Conservation (phyloP, 768 basidiomycete genomes). For the Royoungia palumana region DNA sequence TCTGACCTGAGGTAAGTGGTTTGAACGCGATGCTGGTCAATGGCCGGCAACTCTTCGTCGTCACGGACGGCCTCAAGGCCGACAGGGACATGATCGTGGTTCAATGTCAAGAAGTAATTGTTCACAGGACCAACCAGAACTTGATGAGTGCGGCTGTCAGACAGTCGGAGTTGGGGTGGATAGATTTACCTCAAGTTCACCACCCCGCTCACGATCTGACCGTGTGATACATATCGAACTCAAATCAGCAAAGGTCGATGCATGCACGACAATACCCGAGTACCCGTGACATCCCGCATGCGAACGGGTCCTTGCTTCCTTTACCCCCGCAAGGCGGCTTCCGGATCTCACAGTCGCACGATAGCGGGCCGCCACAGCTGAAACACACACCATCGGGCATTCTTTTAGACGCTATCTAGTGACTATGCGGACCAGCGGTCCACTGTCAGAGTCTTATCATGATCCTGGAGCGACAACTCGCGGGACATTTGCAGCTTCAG, state of each 20-base stretch:
- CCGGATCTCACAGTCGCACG: conserved; percentile 12
- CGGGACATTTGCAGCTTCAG: too few relatives aligned
- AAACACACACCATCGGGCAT: too few relatives aligned
- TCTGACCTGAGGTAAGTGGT: conserved; percentile 25
- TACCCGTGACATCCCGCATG: conserved; percentile 16
- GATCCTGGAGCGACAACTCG: too few relatives aligned
- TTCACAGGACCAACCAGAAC: conserved; percentile 12
- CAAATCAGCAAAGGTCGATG: not conserved
- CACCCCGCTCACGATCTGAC: conserved; percentile 8
- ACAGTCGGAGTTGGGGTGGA: conserved; percentile 3
- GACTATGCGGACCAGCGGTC: too few relatives aligned
- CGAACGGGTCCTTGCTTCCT: not conserved
- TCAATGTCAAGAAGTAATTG: conserved; percentile 23
- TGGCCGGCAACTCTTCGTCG: conserved; percentile 22
- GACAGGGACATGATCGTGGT: conserved; percentile 29
- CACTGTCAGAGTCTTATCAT: too few relatives aligned
- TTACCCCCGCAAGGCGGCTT: conserved; percentile 2
- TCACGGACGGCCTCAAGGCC: conserved; percentile 29
- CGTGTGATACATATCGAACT: conserved; percentile 4
- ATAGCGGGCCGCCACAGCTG: not conserved
- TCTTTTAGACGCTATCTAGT: too few relatives aligned
- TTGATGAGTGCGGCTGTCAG: not conserved
- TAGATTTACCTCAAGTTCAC: conserved; percentile 2
- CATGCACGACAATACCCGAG: not conserved
- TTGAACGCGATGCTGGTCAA: conserved; percentile 15